Evolutionary conservation across 2,329 filamentous ascomycete genomes (phyloP).

Genomic region (Arthroderma sp.): DNA sequence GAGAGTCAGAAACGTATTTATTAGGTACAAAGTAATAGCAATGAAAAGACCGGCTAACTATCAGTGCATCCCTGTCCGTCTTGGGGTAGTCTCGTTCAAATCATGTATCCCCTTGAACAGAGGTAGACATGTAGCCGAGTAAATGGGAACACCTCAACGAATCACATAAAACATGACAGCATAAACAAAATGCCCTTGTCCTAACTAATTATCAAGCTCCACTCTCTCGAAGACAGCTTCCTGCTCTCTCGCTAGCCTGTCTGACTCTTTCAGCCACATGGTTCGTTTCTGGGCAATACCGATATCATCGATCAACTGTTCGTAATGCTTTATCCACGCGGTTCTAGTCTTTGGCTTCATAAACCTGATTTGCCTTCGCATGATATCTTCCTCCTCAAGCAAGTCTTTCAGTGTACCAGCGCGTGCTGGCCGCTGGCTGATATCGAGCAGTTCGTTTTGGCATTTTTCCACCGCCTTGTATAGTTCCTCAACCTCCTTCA

Average conservation of each 20-base stretch:
- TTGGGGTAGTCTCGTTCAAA: neutral
- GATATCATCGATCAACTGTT: conserved; percentile 5
- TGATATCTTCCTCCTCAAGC: conserved; percentile 4
- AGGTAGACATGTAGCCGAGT: neutral
- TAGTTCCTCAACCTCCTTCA: conserved; percentile 17
- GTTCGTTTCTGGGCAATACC: conserved; percentile 8
- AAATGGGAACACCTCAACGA: neutral
- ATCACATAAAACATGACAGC: neutral
- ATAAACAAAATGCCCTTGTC: neutral
- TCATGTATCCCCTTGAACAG: no score
- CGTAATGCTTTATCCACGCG: conserved; percentile 5
- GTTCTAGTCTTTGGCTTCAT: neutral
- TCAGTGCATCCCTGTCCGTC: neutral
- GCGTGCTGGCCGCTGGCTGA: conserved; percentile 12
- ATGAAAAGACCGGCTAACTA: neutral
- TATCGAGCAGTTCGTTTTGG: conserved; percentile 17
- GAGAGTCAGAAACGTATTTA: neutral
- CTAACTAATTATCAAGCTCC: neutral
- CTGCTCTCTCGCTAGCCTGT: conserved; percentile 9
- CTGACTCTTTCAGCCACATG: conserved; percentile 9
- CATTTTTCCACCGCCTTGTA: conserved; percentile 17
- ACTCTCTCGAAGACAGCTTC: conserved; percentile 1
- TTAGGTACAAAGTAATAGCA: neutral
- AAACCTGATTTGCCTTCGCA: neutral
- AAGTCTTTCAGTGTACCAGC: neutral